Evolutionary conservation across 2,329 filamentous ascomycete species (phyloP), one percentile per base, ranked within the genome.

Genomic region (Pseudogymnoascus sp.): DNA sequence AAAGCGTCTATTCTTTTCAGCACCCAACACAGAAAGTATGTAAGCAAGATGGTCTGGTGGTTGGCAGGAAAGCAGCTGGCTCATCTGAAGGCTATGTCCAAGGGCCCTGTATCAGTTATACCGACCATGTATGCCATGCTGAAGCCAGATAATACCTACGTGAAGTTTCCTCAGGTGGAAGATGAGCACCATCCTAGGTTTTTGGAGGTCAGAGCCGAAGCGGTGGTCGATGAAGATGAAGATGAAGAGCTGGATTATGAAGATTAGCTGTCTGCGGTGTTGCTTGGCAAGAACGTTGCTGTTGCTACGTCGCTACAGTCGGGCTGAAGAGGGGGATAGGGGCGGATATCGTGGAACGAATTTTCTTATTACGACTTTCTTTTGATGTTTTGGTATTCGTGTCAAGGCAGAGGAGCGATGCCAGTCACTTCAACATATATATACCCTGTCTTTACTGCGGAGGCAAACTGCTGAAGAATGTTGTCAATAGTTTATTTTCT

Each of bases 1-100:
- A 78, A 76, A 54, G 80, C 80, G 1, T 81, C 79, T 0, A 70
- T 75, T 4, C 65, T 72, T 4, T 73, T 69, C 51, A 66, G 63
- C 2, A 63, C 29, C 3, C 71, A 67, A 57, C 31, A 37, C 0
- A 26, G 51, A 6, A 29, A 26, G 6, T 61, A 60, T 6, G 26
- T 65, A 2, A 4, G 18, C 2, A 65, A 21, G 1, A 64, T 73
- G 5, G 61, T 66, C 1, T 74, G 73, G 73, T 66, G 64, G 59
- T 69, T 74, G 68, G 69, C 69, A 6, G 72, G 71, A 4, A 68
- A 62, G 12, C 70, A 74, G 37, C 59, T 73, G 1, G 68, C 66
- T 5, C 57, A 61, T 12, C 42, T 74, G 1, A 74, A 74, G 42
- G 68, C 70, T 0, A 63, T 61, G 29, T 63, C 54, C 12, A 47